A percentile compares a stretch with the other conserved stretches of the same genome.
phyloP scores from a whole-genome alignment of 768 basidiomycete species.

The Suillus spraguei region DNA sequence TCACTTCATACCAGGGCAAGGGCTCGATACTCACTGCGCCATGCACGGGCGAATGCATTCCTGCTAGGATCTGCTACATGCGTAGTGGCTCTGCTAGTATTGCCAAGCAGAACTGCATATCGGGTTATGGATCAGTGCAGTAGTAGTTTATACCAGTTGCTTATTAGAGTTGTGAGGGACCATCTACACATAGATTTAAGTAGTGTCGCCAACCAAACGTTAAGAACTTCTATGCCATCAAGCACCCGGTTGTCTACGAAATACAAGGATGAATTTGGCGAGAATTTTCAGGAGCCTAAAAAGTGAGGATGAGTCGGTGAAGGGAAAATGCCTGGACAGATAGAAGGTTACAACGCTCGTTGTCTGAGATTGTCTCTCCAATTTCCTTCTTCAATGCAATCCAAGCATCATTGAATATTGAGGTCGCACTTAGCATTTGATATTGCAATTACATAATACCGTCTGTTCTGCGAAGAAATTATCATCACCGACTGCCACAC shows the following conservation, averaged over 20 bases:
- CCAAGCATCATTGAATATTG: no score
- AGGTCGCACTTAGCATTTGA: no score
- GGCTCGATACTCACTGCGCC: slow-evolving; percentile 52
- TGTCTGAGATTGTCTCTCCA: no score
- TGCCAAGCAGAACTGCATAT: slow-evolving; percentile 57
- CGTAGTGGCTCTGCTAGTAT: slow-evolving; percentile 71
- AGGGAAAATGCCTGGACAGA: no score
- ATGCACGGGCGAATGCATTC: slow-evolving; percentile 63
- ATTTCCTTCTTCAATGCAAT: no score
- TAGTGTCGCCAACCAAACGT: not conserved
- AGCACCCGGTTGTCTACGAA: not conserved
- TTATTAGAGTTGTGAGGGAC: not conserved
- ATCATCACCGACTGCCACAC: no score
- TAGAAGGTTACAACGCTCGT: no score
- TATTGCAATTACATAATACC: no score
- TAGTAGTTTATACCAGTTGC: slow-evolving; percentile 29
- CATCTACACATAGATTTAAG: not conserved
- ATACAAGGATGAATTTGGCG: no score
- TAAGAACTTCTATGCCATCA: not conserved
- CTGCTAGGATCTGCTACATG: slow-evolving; percentile 76
- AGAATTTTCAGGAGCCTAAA: no score
- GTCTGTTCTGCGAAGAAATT: no score
- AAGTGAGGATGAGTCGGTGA: no score
- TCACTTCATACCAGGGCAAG: slow-evolving; percentile 76
- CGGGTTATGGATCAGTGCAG: slow-evolving; percentile 70